Base-by-base conservation (phyloP, 148 eudicot genomes). In the Polygonum aviculare region DNA sequence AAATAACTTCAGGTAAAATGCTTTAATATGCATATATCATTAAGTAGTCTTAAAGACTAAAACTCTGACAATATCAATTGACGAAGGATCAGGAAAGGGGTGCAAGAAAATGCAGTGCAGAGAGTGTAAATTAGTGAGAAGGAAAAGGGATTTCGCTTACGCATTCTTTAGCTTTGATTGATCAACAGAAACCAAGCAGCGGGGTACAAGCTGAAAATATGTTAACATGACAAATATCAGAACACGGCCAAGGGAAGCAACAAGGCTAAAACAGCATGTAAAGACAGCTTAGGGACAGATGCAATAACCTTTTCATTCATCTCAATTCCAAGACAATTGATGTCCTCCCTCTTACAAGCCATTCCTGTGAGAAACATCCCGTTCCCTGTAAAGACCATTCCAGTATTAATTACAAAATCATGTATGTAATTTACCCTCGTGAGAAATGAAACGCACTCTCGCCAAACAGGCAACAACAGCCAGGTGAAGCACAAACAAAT, bases 241-340 rank as follows among this genome's bases (percentile, higher is more conserved):
- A 77, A 50, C 59, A 62, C 76, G 77, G 35, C 54, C 57, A 31
- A 41, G 63, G 45, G 59, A 57, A 79, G 12, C 40, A 75, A 71
- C 45, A 33, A 54, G 44, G 62, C 36, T 16, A 12, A 9, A n/a
- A 33, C 7, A 67, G 69, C 69, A 67, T 35, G 71, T 14, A 67
- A 67, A 8, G 2, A 31, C 2, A 31, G 36, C 44, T 36, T n/a
- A 36, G 41, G 44, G 71, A 45, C n/a, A 48, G 33, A 70, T 4
- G 65, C 78, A 51, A 77, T 57, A 79, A 90, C 97, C 93, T 93
- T 91, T 74, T 83, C 81, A 84, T 93, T 93, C 40, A 88, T 93
- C 89, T 91, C 98, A 36, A 93, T 79, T 39, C 96, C 98, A 69
- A 93, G 88, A 85, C 87, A 89, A 72, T 93, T 93, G 80, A 85